Evolutionary conservation across 2,329 filamentous ascomycete species (phyloP).

Genomic region (Aureobasidium sp.): DNA sequence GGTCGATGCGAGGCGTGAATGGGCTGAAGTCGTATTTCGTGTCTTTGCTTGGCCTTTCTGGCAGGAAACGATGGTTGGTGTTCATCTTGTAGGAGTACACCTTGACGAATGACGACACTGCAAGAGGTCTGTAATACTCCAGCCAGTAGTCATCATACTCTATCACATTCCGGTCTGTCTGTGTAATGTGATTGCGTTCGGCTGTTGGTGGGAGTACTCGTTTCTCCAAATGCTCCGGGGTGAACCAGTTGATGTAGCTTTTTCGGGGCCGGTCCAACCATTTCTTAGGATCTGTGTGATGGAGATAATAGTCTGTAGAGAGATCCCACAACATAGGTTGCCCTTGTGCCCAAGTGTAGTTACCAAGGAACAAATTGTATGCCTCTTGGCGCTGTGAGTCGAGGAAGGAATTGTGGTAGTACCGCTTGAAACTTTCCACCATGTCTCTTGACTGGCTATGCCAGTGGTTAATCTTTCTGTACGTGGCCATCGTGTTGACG

Average conservation of each 20-base stretch:
- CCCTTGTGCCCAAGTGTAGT: conserved; percentile 81
- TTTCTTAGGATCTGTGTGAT: conserved; percentile 73
- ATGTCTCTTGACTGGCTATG: conserved; percentile 95
- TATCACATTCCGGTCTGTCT: not conserved
- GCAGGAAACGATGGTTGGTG: conserved; percentile 76
- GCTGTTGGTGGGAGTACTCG: conserved; percentile 50
- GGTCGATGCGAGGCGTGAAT: conserved; percentile 62
- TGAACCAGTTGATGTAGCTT: conserved; percentile 88
- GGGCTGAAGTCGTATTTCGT: conserved; percentile 79
- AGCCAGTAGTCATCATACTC: conserved; percentile 90
- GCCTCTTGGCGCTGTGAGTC: conserved; percentile 97
- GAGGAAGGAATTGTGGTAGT: conserved; percentile 97
- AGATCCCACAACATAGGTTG: conserved; percentile 97
- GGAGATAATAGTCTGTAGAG: conserved; percentile 89
- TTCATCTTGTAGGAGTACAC: conserved; percentile 92
- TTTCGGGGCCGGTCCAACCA: conserved; percentile 58
- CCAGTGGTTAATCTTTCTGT: conserved; percentile 98
- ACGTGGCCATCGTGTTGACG: conserved; percentile 98
- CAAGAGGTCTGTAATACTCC: conserved; percentile 88
- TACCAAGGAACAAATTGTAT: conserved; percentile 93
- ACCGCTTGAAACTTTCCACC: conserved; percentile 98
- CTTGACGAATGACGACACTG: conserved; percentile 82
- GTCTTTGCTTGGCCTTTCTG: conserved; percentile 55
- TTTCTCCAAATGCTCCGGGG: conserved; percentile 61
- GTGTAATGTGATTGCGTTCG: conserved; percentile 23